A percentile compares a stretch with the other conserved stretches of the same genome.
Conservation (phyloP, 352 stramenopile species). For the Pythium angustatum region DNA sequence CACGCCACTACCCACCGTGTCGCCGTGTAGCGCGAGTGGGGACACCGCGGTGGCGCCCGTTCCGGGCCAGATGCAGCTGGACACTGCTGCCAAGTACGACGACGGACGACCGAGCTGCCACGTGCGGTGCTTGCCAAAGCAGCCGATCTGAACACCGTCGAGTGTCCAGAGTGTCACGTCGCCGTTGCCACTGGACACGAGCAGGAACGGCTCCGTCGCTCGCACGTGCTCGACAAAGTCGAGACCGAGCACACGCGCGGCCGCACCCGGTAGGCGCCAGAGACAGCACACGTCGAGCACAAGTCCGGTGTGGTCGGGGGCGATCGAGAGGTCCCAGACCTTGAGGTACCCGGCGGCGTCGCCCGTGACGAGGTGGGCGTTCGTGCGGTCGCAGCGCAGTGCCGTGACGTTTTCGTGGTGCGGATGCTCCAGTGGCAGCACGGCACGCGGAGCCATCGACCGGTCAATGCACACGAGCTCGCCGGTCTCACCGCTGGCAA, state of each 20-base stretch:
- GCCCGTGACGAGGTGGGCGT: constrained; percentile 59
- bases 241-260: constrained; percentile 42
- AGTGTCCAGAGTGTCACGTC: constrained; percentile 78
- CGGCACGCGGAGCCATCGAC: constrained; percentile 56
- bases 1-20: neutral
- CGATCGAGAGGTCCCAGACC: constrained; percentile 64
- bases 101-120: constrained; percentile 63
- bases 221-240: constrained; percentile 72
- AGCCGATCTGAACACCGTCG: constrained; percentile 63
- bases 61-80: constrained; percentile 44
- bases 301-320: constrained; percentile 54
- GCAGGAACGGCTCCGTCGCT: constrained; percentile 56
- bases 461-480: constrained; percentile 69
- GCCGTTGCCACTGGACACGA: constrained; percentile 61
- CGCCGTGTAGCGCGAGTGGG: too few relatives aligned
- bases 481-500: constrained; percentile 63
- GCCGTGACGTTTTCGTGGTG: constrained; percentile 54
- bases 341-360: constrained; percentile 60
- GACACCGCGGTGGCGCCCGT: neutral
- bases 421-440: constrained; percentile 39
- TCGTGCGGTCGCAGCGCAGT: constrained; percentile 54
- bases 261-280: constrained; percentile 39
- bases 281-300: constrained; percentile 57
- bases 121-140: constrained; percentile 58
- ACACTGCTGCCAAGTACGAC: constrained; percentile 45